A percentile compares a stretch with the other conserved stretches of the same genome.
Evolutionary conservation across 768 basidiomycete species (phyloP).

Genomic region (Stropharia rugosoannulata): DNA sequence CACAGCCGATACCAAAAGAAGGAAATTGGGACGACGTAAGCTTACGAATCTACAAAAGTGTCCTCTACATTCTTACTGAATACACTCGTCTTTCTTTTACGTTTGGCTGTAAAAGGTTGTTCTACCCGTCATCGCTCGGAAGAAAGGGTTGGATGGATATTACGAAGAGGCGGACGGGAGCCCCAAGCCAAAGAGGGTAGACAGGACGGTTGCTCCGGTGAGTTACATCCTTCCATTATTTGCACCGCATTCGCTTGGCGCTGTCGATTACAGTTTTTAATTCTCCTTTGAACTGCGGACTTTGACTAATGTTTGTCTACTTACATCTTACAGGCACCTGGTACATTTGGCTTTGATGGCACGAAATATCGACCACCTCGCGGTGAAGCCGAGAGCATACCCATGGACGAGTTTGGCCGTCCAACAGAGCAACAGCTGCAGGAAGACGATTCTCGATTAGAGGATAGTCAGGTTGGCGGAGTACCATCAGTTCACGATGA

Average conservation of each 20-base stretch:
- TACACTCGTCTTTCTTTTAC: constrained; percentile 2
- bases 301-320: constrained; percentile 4
- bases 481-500: constrained; percentile 25
- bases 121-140: constrained; percentile 80
- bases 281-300: not conserved
- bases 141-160: constrained; percentile 72
- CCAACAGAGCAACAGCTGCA: constrained; percentile 21
- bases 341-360: constrained; percentile 78
- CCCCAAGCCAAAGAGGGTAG: constrained; percentile 49
- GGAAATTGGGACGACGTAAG: constrained; percentile 87
- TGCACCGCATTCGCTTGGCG: constrained; percentile 1
- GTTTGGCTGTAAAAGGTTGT: constrained; percentile 55
- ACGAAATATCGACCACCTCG: constrained; percentile 63
- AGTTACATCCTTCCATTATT: constrained; percentile 23
- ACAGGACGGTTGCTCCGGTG: constrained; percentile 56
- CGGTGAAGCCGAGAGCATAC: constrained; percentile 41
- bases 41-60: not conserved
- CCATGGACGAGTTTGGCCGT: constrained; percentile 68
- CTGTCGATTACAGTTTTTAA: constrained; percentile 1
- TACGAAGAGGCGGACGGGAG: constrained; percentile 73
- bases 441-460: constrained; percentile 13
- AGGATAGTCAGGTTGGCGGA: constrained; percentile 19
- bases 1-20: constrained; percentile 61
- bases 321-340: constrained; percentile 57
- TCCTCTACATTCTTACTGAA: not conserved